phyloP scores from a whole-genome alignment of 2,329 filamentous ascomycete genomes.

The Aschersonia sp. region DNA sequence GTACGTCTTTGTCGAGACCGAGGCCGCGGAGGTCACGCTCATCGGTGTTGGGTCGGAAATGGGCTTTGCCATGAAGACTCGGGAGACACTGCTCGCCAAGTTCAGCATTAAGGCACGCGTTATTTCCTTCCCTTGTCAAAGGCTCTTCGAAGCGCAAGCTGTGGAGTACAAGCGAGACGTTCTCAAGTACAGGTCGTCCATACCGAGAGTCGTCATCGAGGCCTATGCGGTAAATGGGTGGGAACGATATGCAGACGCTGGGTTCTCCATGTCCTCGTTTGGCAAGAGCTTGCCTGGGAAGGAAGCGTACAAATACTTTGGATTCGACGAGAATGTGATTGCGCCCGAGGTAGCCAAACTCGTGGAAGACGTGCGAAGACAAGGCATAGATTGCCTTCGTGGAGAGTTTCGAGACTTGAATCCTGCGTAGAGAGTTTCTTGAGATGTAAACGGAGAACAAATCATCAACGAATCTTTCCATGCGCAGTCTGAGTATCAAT shows the following conservation, averaged over 20 bases:
- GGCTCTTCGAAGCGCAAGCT: slow-evolving; percentile 26
- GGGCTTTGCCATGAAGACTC: too few relatives aligned
- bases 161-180: slow-evolving; percentile 29
- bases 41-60: too few relatives aligned
- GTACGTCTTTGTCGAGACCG: too few relatives aligned
- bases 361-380: slow-evolving; percentile 13
- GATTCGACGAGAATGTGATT: slow-evolving; percentile 32
- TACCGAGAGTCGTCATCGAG: slow-evolving; percentile 43
- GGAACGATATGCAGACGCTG: slow-evolving; percentile 46
- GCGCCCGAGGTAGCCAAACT: slow-evolving; percentile 19
- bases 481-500: too few relatives aligned
- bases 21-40: too few relatives aligned
- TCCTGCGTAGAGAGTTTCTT: not conserved
- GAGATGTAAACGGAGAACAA: not conserved
- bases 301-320: slow-evolving; percentile 40
- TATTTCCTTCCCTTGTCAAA: slow-evolving; percentile 19
- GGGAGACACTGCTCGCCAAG: too few relatives aligned
- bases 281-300: slow-evolving; percentile 40
- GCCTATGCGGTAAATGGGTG: slow-evolving; percentile 42
- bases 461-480: too few relatives aligned
- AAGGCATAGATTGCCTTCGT: slow-evolving; percentile 14
- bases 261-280: slow-evolving; percentile 36
- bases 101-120: too few relatives aligned
- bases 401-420: slow-evolving; percentile 18
- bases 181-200: slow-evolving; percentile 24